These are phyloP conservation scores for Starmerella vaccinii DNA, from an alignment of 805 yeast genomes.

Conservation along the genomic window DNA sequence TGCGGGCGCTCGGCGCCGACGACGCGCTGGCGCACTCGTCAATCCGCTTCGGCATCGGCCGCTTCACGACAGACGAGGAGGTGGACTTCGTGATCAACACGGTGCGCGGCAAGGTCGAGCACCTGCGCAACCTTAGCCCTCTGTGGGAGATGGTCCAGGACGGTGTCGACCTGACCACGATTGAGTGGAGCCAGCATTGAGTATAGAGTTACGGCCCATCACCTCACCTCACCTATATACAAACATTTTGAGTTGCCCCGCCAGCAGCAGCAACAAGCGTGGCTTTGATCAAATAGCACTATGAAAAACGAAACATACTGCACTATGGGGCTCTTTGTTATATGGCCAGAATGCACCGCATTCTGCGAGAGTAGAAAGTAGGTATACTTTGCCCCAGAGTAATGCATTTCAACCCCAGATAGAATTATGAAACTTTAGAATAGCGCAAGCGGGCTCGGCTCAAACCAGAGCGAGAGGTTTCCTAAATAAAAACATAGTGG, in stretches of 20 bases:
- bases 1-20: slow-evolving; percentile 94
- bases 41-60: slow-evolving; percentile 91
- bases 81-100: slow-evolving; percentile 88
- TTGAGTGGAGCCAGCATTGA: slow-evolving; percentile 96
- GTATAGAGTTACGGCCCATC: not conserved
- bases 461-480: too few relatives aligned
- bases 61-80: slow-evolving; percentile 94
- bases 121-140: slow-evolving; percentile 85
- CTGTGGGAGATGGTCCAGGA: slow-evolving; percentile 99
- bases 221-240: not conserved
- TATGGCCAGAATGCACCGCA: too few relatives aligned
- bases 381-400: too few relatives aligned
- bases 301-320: not conserved
- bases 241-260: not conserved
- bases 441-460: too few relatives aligned
- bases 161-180: slow-evolving; percentile 85
- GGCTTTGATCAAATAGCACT: not conserved
- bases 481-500: too few relatives aligned
- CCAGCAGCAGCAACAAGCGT: not conserved
- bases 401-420: too few relatives aligned
- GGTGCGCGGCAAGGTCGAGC: slow-evolving; percentile 77
- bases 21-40: slow-evolving; percentile 98
- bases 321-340: not conserved
- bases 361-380: too few relatives aligned
- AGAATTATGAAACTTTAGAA: too few relatives aligned